These are phyloP conservation scores for Paraphaeosphaeria sporulosa DNA, from an alignment of 2,329 filamentous ascomycete species.

Conservation along the genomic window DNA sequence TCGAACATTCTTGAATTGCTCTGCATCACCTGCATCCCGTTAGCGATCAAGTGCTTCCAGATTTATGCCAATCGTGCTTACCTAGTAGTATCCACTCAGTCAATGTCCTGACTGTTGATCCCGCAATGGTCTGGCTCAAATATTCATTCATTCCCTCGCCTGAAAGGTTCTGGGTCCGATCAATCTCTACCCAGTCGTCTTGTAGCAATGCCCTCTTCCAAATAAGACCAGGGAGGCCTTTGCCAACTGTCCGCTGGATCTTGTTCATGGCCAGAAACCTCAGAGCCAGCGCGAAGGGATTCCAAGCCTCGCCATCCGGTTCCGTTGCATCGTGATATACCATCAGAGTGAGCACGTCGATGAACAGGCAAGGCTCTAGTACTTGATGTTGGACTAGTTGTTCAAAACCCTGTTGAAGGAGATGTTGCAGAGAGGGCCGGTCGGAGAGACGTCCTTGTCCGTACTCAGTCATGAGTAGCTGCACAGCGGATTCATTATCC, in stretches of 20 bases:
- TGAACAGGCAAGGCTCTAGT: conserved; percentile 65
- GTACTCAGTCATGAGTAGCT: conserved; percentile 76
- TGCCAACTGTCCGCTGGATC: conserved; percentile 53
- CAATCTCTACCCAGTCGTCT: conserved; percentile 84
- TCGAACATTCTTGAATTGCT: conserved; percentile 23
- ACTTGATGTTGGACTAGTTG: conserved; percentile 75
- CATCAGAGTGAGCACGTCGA: conserved; percentile 83
- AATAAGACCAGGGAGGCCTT: conserved; percentile 68
- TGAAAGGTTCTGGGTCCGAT: conserved; percentile 76
- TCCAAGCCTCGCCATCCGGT: conserved; percentile 53
- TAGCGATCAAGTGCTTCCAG: not conserved
- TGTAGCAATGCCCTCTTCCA: conserved; percentile 88
- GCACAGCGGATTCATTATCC: conserved; percentile 78
- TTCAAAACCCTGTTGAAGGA: conserved; percentile 75
- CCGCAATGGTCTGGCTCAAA: conserved; percentile 70
- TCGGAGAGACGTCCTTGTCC: conserved; percentile 61
- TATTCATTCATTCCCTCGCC: conserved; percentile 72
- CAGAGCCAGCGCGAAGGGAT: conserved; percentile 79
- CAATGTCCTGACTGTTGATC: conserved; percentile 70
- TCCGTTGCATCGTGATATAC: conserved; percentile 57
- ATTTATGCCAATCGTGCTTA: conserved; percentile 49
- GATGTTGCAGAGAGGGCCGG: conserved; percentile 71
- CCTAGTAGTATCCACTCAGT: conserved; percentile 61
- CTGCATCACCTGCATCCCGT: conserved; percentile 25
- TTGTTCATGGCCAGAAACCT: conserved; percentile 61